Percentiles rank a stretch among this genome's conserved stretches.
Evolutionary conservation across 2,329 filamentous ascomycete species (phyloP).

Genomic region (Fusarium sp.): DNA sequence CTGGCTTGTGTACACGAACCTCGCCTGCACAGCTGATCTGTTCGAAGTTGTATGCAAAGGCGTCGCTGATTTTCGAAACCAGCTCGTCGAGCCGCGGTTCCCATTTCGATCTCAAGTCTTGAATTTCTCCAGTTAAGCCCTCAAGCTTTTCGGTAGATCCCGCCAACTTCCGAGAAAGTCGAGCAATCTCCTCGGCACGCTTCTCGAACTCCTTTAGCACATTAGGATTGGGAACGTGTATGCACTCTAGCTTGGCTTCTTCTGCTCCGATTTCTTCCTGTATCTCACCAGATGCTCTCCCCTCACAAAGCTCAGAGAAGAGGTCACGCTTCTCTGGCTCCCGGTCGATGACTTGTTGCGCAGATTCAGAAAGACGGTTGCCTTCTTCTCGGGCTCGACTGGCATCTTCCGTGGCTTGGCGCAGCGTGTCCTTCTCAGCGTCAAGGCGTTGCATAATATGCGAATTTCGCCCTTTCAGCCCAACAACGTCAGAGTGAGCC

Average conservation of each 20-base stretch:
- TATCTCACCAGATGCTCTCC: slow-evolving; percentile 72
- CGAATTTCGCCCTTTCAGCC: slow-evolving; percentile 74
- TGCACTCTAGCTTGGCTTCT: slow-evolving; percentile 80
- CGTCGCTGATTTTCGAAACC: slow-evolving; percentile 84
- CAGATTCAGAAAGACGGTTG: slow-evolving; percentile 51
- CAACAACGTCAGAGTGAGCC: slow-evolving; percentile 81
- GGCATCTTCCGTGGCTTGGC: slow-evolving; percentile 55
- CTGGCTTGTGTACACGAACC: slow-evolving; percentile 87
- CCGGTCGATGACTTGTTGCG: slow-evolving; percentile 56
- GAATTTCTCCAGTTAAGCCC: slow-evolving; percentile 69
- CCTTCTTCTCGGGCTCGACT: slow-evolving; percentile 55
- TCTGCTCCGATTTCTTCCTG: slow-evolving; percentile 81
- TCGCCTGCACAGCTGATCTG: slow-evolving; percentile 95
- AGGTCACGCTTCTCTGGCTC: slow-evolving; percentile 57
- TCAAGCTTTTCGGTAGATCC: slow-evolving; percentile 68
- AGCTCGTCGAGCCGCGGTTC: slow-evolving; percentile 86
- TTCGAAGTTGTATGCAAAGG: slow-evolving; percentile 93
- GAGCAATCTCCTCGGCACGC: slow-evolving; percentile 77
- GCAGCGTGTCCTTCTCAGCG: slow-evolving; percentile 56
- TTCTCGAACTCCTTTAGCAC: slow-evolving; percentile 83
- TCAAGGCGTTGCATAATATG: slow-evolving; percentile 69
- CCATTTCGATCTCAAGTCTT: slow-evolving; percentile 77
- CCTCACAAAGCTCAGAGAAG: slow-evolving; percentile 60
- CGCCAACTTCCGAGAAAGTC: slow-evolving; percentile 69
- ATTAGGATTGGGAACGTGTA: slow-evolving; percentile 81